A percentile compares a stretch with the other conserved stretches of the same genome.
Evolutionary conservation across 179 eudicot species (phyloP).

Genomic region (Kewa caespitosa): DNA sequence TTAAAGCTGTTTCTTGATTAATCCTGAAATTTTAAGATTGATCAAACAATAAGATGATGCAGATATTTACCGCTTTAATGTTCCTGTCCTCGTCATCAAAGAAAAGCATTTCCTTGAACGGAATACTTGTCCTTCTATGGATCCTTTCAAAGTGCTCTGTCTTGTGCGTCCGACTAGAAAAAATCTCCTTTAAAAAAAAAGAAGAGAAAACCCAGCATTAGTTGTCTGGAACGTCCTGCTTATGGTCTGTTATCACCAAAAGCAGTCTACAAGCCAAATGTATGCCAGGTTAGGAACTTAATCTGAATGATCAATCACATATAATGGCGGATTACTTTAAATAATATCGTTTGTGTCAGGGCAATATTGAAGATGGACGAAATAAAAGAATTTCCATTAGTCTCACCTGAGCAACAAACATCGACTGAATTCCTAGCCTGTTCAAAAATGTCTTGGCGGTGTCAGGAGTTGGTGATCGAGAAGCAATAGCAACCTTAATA

Average conservation of each 20-base stretch:
- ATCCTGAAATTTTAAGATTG: not conserved
- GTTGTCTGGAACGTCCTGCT: no score
- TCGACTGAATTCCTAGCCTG: conserved; percentile 67
- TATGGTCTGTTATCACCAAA: not conserved
- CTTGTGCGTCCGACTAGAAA: conserved; percentile 80
- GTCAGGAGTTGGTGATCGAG: conserved; percentile 95
- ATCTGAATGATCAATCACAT: not conserved
- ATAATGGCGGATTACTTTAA: not conserved
- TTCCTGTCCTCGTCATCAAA: conserved; percentile 78
- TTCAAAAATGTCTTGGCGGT: conserved; percentile 82
- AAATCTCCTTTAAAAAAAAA: no score
- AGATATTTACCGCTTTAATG: conserved; percentile 44
- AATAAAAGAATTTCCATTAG: not conserved
- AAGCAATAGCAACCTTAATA: conserved; percentile 80
- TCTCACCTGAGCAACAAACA: conserved; percentile 91
- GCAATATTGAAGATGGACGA: not conserved
- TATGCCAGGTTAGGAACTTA: not conserved
- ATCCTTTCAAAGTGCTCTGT: conserved; percentile 78
- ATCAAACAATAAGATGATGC: conserved; percentile 7
- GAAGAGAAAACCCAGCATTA: not conserved
- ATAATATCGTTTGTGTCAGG: no score
- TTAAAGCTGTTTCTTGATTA: not conserved
- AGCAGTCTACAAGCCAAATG: not conserved
- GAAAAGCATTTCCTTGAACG: conserved; percentile 72
- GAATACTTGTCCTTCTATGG: conserved; percentile 54